Base-by-base conservation (phyloP, 179 eudicot species). In the Spinacia oleracea region DNA sequence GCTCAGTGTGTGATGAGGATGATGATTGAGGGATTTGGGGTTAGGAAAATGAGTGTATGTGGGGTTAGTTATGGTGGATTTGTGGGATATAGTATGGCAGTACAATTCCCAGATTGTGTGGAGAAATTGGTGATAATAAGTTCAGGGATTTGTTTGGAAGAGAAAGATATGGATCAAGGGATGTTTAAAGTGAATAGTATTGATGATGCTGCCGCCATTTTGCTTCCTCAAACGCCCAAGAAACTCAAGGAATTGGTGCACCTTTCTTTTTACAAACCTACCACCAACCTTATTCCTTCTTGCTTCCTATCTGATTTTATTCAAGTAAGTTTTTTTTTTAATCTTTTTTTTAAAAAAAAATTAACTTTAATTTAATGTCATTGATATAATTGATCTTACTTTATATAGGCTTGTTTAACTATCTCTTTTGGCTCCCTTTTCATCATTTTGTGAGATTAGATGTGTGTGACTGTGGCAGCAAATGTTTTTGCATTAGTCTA, bases 1-100 rank as follows among this genome's bases (percentile, higher is more conserved):
- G 98, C 98, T 21, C 83, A 81, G 68, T 88, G 87, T 72, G 48
- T 94, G 60, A 81, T 77, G 88, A 72, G 45, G 27, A 27, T 89
- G 87, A 86, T 85, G 90, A n/a, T n/a, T n/a, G 84, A 68, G 60
- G 73, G 45, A 48, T 75, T 87, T 3, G 88, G 89, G 10, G 92
- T 90, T 48, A 9, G 15, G 20, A 81, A 56, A 73, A 73, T 86
- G 91, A 89, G 84, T 72, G 67, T 93, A 58, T 92, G 90, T 8
- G 98, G 98, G 75, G 85, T 93, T 6, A 94, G 98, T 67, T 92
- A 94, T 21, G 98, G 98, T 6, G 98, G 97, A 21, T 94, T 94
- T 77, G 97, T 92, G 23, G 96, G 85, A 29, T 94, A 92, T 46
- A 86, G 90, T 55, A 74, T 92, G 91, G 96, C 98, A 16, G 97